Percentiles rank a stretch among this genome's conserved stretches.
Conservation (phyloP, 495 filamentous ascomycete genomes). For the Astrothelium macrocarpum region DNA sequence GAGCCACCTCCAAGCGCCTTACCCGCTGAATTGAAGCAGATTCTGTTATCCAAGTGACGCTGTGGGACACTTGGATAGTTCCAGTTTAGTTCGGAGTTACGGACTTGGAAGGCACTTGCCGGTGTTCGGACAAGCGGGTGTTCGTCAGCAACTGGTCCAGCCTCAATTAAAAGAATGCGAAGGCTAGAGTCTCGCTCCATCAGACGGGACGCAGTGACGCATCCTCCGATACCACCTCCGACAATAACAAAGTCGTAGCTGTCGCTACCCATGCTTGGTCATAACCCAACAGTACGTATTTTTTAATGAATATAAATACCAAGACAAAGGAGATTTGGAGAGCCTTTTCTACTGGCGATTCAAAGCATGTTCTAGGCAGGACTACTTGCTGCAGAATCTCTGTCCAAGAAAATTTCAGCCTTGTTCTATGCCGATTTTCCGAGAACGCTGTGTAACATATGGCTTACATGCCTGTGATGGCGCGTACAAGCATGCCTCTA, state of each 20-base stretch:
- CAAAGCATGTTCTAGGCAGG: no score
- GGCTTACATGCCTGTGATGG: no score
- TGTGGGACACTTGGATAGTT: background rate
- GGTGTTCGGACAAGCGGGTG: background rate
- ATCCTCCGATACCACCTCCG: constrained; percentile 16
- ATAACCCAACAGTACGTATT: no score
- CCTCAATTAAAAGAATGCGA: constrained; percentile 14
- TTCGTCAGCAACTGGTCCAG: constrained; percentile 1
- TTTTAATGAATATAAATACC: no score
- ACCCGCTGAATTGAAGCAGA: background rate
- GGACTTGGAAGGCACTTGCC: background rate
- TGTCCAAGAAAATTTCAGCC: no score
- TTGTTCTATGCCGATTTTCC: no score
- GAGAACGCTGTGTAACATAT: no score
- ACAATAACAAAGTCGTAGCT: constrained; percentile 9
- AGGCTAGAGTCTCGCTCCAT: constrained; percentile 7
- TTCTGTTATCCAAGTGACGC: constrained; percentile 3
- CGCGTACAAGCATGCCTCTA: no score
- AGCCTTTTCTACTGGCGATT: no score
- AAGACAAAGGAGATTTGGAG: no score
- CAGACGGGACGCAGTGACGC: constrained; percentile 12
- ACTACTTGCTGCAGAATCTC: no score
- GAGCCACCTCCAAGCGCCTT: background rate
- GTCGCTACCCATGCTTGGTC: no score
- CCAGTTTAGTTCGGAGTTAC: background rate